Evolutionary conservation across 805 yeast genomes (phyloP).

Genomic region (Myxozyma sirexii): DNA sequence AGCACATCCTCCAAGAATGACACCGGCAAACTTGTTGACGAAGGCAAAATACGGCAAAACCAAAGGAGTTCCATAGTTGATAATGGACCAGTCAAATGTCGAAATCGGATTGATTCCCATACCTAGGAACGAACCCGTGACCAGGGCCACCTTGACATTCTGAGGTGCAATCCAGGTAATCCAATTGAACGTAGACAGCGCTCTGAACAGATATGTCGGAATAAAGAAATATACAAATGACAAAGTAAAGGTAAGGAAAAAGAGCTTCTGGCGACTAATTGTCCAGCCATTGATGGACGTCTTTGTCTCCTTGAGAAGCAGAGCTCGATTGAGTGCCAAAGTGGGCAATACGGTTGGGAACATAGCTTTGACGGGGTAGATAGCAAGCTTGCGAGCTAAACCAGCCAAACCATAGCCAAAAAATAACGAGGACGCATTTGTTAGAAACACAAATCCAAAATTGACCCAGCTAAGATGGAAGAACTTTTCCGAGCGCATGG

Average conservation of each 20-base stretch:
- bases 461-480: constrained; percentile 39
- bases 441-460: constrained; percentile 57
- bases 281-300: constrained; percentile 62
- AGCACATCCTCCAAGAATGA: constrained; percentile 39
- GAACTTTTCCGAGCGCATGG: constrained; percentile 15
- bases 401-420: constrained; percentile 72
- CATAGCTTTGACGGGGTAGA: constrained; percentile 50
- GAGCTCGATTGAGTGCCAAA: constrained; percentile 53
- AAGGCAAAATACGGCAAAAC: constrained; percentile 50
- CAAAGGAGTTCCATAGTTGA: constrained; percentile 47
- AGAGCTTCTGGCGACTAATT: constrained; percentile 55
- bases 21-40: constrained; percentile 44
- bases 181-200: constrained; percentile 59
- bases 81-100: constrained; percentile 50
- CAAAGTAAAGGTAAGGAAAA: constrained; percentile 48
- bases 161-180: constrained; percentile 61
- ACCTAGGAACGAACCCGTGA: constrained; percentile 52
- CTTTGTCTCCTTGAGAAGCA: constrained; percentile 48
- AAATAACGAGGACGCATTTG: constrained; percentile 59
- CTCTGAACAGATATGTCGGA: constrained; percentile 63
- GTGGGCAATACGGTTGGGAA: constrained; percentile 59
- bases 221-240: constrained; percentile 58
- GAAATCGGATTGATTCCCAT: constrained; percentile 53
- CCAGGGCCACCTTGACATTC: constrained; percentile 51
- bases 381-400: constrained; percentile 58